phyloP scores from a whole-genome alignment of 2,329 filamentous ascomycete genomes.

The Simplicillium sp. region DNA sequence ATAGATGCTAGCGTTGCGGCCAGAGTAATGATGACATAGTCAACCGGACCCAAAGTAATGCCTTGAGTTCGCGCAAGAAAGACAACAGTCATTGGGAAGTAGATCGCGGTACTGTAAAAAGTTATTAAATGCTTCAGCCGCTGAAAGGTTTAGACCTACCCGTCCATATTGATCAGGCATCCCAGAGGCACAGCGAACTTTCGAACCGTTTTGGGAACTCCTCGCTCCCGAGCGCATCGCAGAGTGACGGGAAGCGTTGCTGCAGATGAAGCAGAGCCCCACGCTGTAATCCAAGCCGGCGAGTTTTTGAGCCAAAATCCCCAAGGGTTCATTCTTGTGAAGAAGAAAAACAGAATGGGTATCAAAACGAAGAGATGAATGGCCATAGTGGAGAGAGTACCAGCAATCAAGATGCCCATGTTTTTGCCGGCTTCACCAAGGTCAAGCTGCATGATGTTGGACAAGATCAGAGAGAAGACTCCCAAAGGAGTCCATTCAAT shows the following conservation, averaged over 20 bases:
- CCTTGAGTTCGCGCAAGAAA: constrained; percentile 43
- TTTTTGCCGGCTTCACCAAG: constrained; percentile 37
- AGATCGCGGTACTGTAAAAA: constrained; percentile 35
- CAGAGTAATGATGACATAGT: constrained; percentile 39
- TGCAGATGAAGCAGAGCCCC: constrained; percentile 43
- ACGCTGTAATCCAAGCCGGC: constrained; percentile 43
- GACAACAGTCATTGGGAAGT: constrained; percentile 42
- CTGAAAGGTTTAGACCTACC: constrained; percentile 13
- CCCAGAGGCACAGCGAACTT: constrained; percentile 39
- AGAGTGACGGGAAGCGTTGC: constrained; percentile 42
- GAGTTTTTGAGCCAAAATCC: constrained; percentile 35
- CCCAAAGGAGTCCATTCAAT: constrained; percentile 40
- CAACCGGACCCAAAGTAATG: constrained; percentile 26
- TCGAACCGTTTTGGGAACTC: constrained; percentile 30
- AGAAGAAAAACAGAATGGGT: constrained; percentile 29
- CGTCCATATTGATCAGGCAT: constrained; percentile 41
- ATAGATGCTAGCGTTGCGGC: constrained; percentile 42
- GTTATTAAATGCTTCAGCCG: constrained; percentile 5
- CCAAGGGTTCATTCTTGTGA: constrained; percentile 36
- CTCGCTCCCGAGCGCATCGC: constrained; percentile 25
- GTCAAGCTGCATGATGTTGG: constrained; percentile 39
- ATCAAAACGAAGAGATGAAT: constrained; percentile 36
- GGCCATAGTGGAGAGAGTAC: constrained; percentile 32
- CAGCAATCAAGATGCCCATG: constrained; percentile 39
- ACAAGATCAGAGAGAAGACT: constrained; percentile 43